Conservation (phyloP, 2,329 filamentous ascomycete genomes). For the Phaeosphaeriaceae sp. region DNA sequence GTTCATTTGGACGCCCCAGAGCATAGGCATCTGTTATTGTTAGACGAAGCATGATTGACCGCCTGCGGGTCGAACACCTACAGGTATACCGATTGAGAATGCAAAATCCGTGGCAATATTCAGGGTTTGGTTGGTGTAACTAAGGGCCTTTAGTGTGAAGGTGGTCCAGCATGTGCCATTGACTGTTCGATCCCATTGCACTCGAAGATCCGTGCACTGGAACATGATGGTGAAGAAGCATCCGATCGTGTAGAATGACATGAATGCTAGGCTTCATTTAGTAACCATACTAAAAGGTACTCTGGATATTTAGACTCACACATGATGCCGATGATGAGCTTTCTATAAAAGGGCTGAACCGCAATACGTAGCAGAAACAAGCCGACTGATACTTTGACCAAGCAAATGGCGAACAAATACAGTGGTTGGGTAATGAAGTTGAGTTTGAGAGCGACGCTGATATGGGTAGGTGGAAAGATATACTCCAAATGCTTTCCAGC, state of each 20-base stretch:
- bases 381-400: constrained; percentile 58
- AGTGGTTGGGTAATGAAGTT: constrained; percentile 57
- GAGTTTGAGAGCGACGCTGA: constrained; percentile 51
- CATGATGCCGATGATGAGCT: constrained; percentile 53
- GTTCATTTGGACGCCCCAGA: constrained; percentile 47
- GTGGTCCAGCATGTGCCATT: constrained; percentile 52
- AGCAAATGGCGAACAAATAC: constrained; percentile 53
- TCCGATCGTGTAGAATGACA: constrained; percentile 52
- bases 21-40: constrained; percentile 32
- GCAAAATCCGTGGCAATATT: constrained; percentile 52
- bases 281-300: not conserved
- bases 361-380: constrained; percentile 58
- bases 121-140: constrained; percentile 54
- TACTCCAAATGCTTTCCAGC: constrained; percentile 56
- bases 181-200: constrained; percentile 54
- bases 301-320: constrained; percentile 34
- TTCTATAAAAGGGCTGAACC: constrained; percentile 48
- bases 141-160: constrained; percentile 50
- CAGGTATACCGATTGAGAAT: constrained; percentile 50
- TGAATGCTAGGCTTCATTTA: constrained; percentile 45
- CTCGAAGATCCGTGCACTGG: constrained; percentile 56
- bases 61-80: constrained; percentile 4
- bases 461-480: constrained; percentile 42
- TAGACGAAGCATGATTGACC: not conserved
- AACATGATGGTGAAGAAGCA: constrained; percentile 57